Base-by-base conservation (phyloP, 768 basidiomycete genomes). In the Tylopilus sp. region DNA sequence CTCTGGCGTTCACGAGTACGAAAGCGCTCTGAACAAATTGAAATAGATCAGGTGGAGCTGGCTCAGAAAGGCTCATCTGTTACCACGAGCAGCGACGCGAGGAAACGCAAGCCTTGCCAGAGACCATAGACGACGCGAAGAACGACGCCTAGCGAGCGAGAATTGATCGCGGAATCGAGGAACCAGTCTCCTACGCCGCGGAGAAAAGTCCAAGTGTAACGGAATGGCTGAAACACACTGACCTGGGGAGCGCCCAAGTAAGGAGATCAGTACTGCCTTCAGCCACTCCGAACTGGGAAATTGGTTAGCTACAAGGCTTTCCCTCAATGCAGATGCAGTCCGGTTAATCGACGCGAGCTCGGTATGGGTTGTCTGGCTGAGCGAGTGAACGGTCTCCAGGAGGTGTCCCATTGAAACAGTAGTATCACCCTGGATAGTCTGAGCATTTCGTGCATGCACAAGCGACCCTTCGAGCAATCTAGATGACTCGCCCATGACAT, bases 311-410 rank as follows among this genome's bases (percentile, higher is more conserved):
- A 24, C 30, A 12, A 79, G 65, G 26, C 53, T 55, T 34, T 66
- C 60, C 31, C 59, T 69, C 24, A 71, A 52, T 3, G 57, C 55
- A 41, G 55, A 57, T 4, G 76, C 72, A 21, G 82, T 78, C 19
- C 63, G 71, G 44, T 78, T 80, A 49, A 85, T 76, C 52, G 71
- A 73, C 48, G 73, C 68, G 33, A 84, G 64, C 56, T 81, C 79
- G 16, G 58, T 52, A 21, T 71, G 73, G 3, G 79, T 72, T 11
- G 69, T 72, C 29, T 62, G 59, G 1, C 75, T 72, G 21, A 83
- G 63, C 12, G 69, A 64, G 9, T 68, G 55, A 24, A 84, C 57
- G 0, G 70, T 64, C 21, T 67, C 60, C 11, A 62, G 65, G 10
- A 84, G 72, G 11, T 61, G 59, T 16, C 58, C 48, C 42, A 75